Conservation (phyloP, 116 monocot species). For the Phalaenopsis hybrid region DNA sequence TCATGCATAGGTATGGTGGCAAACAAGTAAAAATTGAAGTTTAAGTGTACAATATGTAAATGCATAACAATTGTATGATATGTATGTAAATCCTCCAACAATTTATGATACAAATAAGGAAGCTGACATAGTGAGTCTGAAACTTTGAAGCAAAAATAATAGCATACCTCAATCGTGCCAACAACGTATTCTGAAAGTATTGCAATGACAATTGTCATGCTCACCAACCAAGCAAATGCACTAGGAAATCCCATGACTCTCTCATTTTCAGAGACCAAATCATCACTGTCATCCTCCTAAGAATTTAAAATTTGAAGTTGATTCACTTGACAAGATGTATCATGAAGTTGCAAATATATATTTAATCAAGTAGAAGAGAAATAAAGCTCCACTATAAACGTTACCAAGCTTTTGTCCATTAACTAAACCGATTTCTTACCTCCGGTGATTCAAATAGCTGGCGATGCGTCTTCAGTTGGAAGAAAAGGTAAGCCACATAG, state of each 20-base stretch:
- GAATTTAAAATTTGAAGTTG: not conserved
- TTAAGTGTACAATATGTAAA: no score
- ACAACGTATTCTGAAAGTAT: constrained; percentile 59
- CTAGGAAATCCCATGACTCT: constrained; percentile 38
- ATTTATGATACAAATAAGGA: not conserved
- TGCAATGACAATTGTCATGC: constrained; percentile 52
- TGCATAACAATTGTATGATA: no score
- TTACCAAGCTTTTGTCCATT: no score
- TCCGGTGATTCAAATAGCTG: constrained; percentile 52
- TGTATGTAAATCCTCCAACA: not conserved
- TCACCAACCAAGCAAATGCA: constrained; percentile 43
- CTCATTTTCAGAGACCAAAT: constrained; percentile 27
- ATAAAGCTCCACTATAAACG: not conserved
- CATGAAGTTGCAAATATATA: not conserved
- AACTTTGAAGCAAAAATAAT: not conserved
- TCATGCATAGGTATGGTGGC: no score
- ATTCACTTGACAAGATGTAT: not conserved
- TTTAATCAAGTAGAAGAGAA: not conserved
- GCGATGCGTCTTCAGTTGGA: constrained; percentile 69
- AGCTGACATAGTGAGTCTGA: no score
- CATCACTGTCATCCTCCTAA: constrained; percentile 35
- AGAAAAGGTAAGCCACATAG: constrained; percentile 55
- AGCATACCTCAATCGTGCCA: constrained; percentile 59
- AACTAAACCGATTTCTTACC: constrained; percentile 8
- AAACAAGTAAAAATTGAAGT: no score